Evolutionary conservation across 2,329 filamentous ascomycete genomes (phyloP).

Genomic region (Aspergillus sp.): DNA sequence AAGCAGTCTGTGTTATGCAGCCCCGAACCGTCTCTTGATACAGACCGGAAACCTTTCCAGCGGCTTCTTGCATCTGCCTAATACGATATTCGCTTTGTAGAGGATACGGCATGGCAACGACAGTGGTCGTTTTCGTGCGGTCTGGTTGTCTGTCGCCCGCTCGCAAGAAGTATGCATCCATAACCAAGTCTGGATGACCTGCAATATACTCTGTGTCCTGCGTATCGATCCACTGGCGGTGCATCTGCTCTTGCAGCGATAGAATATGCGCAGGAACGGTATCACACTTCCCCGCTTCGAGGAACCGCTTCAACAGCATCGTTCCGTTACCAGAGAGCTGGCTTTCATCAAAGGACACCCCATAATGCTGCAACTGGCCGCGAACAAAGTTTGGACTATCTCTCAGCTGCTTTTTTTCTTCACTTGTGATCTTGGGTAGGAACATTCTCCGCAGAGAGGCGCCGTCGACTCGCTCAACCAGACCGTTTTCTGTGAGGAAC

Average conservation of each 20-base stretch:
- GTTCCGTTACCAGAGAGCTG: constrained; percentile 15
- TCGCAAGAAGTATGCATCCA: constrained; percentile 6
- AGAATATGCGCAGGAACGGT: not conserved
- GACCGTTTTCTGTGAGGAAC: not conserved
- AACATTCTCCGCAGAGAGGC: not conserved
- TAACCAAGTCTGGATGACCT: not conserved
- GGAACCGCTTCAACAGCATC: constrained; percentile 11
- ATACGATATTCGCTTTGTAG: not conserved
- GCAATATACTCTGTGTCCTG: not conserved
- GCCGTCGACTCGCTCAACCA: not conserved
- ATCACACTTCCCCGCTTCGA: constrained; percentile 9
- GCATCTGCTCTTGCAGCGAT: constrained; percentile 1
- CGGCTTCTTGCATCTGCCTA: constrained; percentile 10
- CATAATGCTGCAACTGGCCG: constrained; percentile 19
- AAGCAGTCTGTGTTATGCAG: constrained; percentile 8
- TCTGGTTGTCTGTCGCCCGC: not conserved
- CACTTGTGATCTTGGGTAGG: constrained; percentile 2
- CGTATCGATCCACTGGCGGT: constrained; percentile 3
- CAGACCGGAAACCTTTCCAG: constrained; percentile 8
- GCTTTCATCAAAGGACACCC: constrained; percentile 8
- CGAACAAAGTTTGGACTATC: not conserved
- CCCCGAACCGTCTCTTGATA: constrained; percentile 9
- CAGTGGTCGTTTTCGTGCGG: not conserved
- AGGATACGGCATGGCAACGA: not conserved
- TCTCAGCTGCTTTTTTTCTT: not conserved